Conservation (phyloP, 73 alveolate genomes). For the Tetrahymena thermophila region DNA sequence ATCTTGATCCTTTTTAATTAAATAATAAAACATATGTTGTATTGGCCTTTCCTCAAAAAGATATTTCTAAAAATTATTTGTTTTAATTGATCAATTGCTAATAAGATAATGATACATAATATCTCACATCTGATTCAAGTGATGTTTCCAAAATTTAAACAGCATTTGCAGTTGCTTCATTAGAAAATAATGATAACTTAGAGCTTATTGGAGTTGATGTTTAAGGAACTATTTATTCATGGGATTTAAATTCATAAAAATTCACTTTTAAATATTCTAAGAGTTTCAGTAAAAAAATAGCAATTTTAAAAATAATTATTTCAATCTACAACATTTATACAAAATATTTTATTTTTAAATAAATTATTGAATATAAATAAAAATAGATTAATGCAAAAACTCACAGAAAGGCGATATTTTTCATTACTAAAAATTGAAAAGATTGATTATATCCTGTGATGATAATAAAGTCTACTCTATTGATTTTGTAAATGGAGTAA, state of each 20-base stretch:
- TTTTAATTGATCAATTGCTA: not conserved
- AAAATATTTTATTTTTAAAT: too few relatives aligned
- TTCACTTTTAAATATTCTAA: not conserved
- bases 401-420: not conserved
- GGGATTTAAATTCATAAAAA: not conserved
- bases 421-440: not conserved
- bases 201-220: not conserved
- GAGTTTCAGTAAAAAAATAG: not conserved
- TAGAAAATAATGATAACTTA: not conserved
- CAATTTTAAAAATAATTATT: too few relatives aligned
- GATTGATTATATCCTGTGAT: not conserved
- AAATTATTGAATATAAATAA: too few relatives aligned
- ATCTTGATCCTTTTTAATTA: not conserved
- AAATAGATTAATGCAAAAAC: not conserved
- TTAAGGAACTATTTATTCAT: not conserved
- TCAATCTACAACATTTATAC: too few relatives aligned
- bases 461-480: not conserved
- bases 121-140: not conserved
- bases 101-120: not conserved
- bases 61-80: not conserved
- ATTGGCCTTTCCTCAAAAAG: not conserved
- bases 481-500: not conserved
- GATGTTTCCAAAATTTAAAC: not conserved
- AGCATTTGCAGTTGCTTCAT: not conserved
- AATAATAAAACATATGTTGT: not conserved